phyloP scores from a whole-genome alignment of 306 rosid genomes.

The Macrotyloma uniflorum region DNA sequence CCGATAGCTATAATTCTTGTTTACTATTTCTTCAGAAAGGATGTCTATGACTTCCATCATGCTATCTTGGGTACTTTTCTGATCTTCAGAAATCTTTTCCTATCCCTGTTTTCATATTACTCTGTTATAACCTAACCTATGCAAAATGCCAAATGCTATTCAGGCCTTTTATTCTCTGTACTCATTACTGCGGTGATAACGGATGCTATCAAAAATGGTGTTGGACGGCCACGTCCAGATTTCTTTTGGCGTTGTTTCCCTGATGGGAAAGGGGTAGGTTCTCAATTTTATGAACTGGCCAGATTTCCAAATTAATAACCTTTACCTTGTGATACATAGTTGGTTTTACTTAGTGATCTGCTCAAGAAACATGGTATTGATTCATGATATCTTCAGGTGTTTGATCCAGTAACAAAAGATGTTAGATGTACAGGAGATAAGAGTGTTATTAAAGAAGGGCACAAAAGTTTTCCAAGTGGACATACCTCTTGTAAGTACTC shows the following conservation, averaged over 20 bases:
- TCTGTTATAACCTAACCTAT: not conserved
- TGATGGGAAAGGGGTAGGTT: conserved; percentile 67
- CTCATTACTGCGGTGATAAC: conserved; percentile 73
- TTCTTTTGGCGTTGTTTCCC: conserved; percentile 96
- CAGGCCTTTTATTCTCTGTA: conserved; percentile 80
- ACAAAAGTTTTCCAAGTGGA: conserved; percentile 93
- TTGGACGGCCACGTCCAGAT: conserved; percentile 91
- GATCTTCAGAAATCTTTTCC: not conserved
- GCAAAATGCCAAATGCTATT: conserved; percentile 32
- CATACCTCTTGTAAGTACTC: conserved; percentile 80
- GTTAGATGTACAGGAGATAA: conserved; percentile 65
- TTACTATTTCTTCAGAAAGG: conserved; percentile 67
- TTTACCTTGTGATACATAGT: not conserved
- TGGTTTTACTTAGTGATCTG: not conserved
- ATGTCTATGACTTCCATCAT: conserved; percentile 85
- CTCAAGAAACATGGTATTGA: conserved; percentile 15
- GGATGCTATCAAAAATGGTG: conserved; percentile 82
- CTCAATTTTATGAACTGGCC: conserved; percentile 10
- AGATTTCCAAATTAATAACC: not conserved
- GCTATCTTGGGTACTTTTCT: conserved; percentile 66
- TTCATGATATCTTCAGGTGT: conserved; percentile 53
- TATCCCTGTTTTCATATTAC: not conserved
- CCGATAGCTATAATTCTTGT: conserved; percentile 52
- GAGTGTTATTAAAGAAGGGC: conserved; percentile 74
- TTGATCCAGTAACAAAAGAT: conserved; percentile 49